A percentile compares a stretch with the other conserved stretches of the same genome.
phyloP scores from a whole-genome alignment of 2,329 filamentous ascomycete genomes.

The Fusarium gaditjirri region DNA sequence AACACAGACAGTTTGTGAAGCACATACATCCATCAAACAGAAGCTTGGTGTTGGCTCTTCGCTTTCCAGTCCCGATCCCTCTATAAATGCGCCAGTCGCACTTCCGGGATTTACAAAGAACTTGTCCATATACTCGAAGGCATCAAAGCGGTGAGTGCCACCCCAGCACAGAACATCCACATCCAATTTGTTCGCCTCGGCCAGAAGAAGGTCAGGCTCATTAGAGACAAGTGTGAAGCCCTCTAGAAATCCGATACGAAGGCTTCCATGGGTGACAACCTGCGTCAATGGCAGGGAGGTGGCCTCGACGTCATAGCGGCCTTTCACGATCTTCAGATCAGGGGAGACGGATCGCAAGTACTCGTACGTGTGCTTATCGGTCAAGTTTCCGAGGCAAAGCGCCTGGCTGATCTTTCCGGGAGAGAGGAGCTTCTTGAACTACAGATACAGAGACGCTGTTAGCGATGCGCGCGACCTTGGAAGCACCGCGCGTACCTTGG shows the following conservation, averaged over 20 bases:
- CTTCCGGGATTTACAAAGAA: conserved; percentile 77
- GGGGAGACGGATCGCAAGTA: conserved; percentile 80
- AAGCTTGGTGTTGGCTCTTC: conserved; percentile 89
- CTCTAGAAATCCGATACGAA: conserved; percentile 74
- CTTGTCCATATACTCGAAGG: conserved; percentile 79
- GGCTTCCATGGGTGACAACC: conserved; percentile 72
- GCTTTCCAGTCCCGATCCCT: conserved; percentile 66
- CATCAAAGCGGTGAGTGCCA: conserved; percentile 75
- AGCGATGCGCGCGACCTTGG: conserved; percentile 36
- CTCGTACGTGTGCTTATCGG: conserved; percentile 82
- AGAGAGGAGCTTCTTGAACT: conserved; percentile 88
- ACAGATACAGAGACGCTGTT: conserved; percentile 35
- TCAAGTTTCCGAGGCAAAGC: conserved; percentile 82
- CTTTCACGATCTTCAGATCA: conserved; percentile 76
- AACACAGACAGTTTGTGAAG: not conserved
- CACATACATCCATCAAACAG: conserved; percentile 95
- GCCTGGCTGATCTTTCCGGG: conserved; percentile 87
- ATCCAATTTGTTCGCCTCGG: conserved; percentile 74
- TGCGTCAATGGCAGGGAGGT: conserved; percentile 72
- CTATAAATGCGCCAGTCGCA: conserved; percentile 71
- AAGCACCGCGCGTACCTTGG: conserved; percentile 70
- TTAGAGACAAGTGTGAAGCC: conserved; percentile 75
- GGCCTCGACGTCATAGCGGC: conserved; percentile 74
- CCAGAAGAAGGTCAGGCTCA: conserved; percentile 73
- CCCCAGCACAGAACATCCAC: conserved; percentile 77